Percentiles rank a stretch among this genome's conserved stretches.
phyloP scores from a whole-genome alignment of 176 grass and related monocot genomes.

The Tillandsia leiboldiana region DNA sequence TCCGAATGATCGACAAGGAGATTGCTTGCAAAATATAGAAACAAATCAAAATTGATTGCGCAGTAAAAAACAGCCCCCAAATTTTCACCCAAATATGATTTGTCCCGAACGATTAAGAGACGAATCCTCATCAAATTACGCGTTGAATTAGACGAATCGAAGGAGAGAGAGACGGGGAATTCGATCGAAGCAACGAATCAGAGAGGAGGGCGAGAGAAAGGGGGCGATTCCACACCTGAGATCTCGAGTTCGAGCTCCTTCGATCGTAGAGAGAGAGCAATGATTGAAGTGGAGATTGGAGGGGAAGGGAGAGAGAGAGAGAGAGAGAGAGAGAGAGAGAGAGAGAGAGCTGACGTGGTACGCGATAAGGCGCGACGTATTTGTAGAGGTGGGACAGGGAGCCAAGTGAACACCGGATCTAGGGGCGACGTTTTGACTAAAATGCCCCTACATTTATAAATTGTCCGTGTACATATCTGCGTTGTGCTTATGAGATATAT shows the following conservation, averaged over 20 bases:
- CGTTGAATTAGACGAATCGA: background rate
- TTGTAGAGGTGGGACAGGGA: conserved; percentile 11
- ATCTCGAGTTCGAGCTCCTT: conserved; percentile 6
- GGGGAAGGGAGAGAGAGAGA: conserved; percentile 5
- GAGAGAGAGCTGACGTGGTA: conserved; percentile 28
- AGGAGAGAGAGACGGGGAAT: background rate
- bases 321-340: conserved; percentile 19
- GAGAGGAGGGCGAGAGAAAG: background rate
- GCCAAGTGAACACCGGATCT: conserved; percentile 6
- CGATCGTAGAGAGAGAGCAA: conserved; percentile 17
- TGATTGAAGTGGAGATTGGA: conserved; percentile 3
- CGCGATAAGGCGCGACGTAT: conserved; percentile 6
- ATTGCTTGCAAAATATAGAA: background rate
- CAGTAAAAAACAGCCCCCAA: background rate
- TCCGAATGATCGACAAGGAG: background rate
- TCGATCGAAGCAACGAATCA: background rate
- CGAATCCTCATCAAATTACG: background rate
- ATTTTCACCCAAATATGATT: background rate
- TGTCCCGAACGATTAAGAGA: too few species aligned
- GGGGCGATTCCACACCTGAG: conserved; percentile 8
- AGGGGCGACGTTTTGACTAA: background rate
- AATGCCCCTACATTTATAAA: background rate
- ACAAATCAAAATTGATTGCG: background rate
- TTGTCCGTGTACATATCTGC: background rate
- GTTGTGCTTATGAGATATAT: background rate